Evolutionary conservation across 805 yeast genomes (phyloP).

Genomic region (Metschnikowia santaceciliae): DNA sequence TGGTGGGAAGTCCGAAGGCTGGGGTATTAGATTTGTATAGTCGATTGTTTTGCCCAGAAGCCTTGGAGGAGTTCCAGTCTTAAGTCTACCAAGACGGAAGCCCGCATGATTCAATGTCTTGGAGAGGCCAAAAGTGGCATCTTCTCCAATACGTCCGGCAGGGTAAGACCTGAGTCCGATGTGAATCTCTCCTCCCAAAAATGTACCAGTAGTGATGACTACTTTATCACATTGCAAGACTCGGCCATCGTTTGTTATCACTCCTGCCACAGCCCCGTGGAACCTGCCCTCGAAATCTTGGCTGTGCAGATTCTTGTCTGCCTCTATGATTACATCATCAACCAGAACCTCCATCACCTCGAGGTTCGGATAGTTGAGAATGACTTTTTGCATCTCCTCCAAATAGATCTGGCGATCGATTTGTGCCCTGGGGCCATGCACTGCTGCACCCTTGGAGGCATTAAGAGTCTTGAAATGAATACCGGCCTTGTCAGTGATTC

Average conservation of each 20-base stretch:
- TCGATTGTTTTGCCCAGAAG: constrained; percentile 69
- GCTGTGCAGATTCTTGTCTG: constrained; percentile 6
- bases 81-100: constrained; percentile 80
- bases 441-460: constrained; percentile 89
- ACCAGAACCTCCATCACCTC: constrained; percentile 70
- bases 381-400: constrained; percentile 69
- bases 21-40: constrained; percentile 57
- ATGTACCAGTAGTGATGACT: constrained; percentile 93
- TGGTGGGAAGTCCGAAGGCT: constrained; percentile 80
- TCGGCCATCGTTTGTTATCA: constrained; percentile 64
- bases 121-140: constrained; percentile 85
- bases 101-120: constrained; percentile 73
- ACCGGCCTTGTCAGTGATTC: constrained; percentile 89
- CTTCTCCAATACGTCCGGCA: constrained; percentile 92
- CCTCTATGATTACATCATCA: constrained; percentile 72
- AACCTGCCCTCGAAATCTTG: constrained; percentile 36
- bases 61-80: constrained; percentile 97
- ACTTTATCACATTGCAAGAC: constrained; percentile 61
- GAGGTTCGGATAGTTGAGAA: constrained; percentile 54
- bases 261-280: constrained; percentile 58
- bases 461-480: constrained; percentile 86
- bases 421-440: constrained; percentile 98
- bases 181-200: constrained; percentile 90
- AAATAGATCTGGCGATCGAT: constrained; percentile 82
- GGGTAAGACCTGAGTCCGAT: constrained; percentile 78